Conservation (phyloP, 495 filamentous ascomycete species). For the Hyaloscypha hepaticicola region DNA sequence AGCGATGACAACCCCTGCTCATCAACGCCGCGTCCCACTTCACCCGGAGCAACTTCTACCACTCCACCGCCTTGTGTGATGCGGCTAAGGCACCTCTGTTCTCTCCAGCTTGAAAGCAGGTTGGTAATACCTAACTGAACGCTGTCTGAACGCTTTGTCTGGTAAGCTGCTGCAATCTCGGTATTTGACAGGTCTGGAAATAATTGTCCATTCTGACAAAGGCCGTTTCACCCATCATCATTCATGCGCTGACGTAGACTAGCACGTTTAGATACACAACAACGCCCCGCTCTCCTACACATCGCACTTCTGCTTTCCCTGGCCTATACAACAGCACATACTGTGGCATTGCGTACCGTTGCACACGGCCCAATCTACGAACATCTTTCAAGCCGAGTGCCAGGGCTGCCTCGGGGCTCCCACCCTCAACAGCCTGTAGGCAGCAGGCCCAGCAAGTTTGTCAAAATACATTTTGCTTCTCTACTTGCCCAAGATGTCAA, state of each 20-base stretch:
- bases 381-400: constrained; percentile 3
- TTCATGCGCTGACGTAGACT: constrained; percentile 36
- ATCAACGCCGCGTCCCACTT: constrained; percentile 8
- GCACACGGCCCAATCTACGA: constrained; percentile 18
- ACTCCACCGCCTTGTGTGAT: constrained; percentile 24
- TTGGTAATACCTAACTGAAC: neutral
- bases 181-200: neutral
- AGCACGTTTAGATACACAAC: constrained; percentile 28
- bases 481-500: constrained; percentile 58
- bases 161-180: constrained; percentile 17
- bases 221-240: constrained; percentile 24
- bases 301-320: constrained; percentile 7
- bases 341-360: constrained; percentile 4
- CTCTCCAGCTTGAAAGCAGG: neutral
- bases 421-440: constrained; percentile 15
- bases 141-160: constrained; percentile 17
- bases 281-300: constrained; percentile 26
- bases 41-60: constrained; percentile 16
- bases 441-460: constrained; percentile 22
- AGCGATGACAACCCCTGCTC: constrained; percentile 16
- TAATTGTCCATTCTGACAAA: constrained; percentile 25
- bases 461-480: constrained; percentile 9
- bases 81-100: neutral
- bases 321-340: constrained; percentile 27
- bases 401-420: constrained; percentile 9